Base-by-base conservation (phyloP, 2,329 filamentous ascomycete species). In the Plectosphaerella cucumerina region DNA sequence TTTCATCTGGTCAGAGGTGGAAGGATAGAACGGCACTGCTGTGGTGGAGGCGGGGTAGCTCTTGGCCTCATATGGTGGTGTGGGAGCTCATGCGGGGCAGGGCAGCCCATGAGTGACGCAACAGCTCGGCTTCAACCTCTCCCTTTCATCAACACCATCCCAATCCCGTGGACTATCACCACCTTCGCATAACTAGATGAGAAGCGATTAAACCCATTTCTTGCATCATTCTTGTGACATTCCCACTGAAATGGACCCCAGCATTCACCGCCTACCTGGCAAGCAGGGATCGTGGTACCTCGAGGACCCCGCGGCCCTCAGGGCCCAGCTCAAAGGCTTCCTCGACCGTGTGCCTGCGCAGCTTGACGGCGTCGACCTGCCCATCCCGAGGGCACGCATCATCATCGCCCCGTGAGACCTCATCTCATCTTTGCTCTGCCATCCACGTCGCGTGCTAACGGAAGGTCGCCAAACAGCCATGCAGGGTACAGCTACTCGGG, bases 401-500 rank as follows among this genome's bases (percentile, higher is more conserved):
- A 86, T 99, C 50, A 48, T 56, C n/a, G 55, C 53, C 2, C 55
- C 55, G 55, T 55, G 12, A 51, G 54, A 23, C n/a, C 6, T 15
- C 15, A 10, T 26, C 22, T 26, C 42, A 35, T 26, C 34, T 48
- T 34, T 37, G 53, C 54, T 47, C 54, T 64, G 47, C 48, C 22
- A n/a, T 11, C 12, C 26, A 10, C 23, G 15, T 33, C 18, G 23
- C 23, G 15, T 10, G 48, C 43, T 47, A 35, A 53, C 55, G 44
- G 41, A 45, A 12, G 33, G 2, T 6, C 41, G 14, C 48, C 44
- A 50, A 31, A 12, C 59, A 97, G 93, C 54, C 94, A 99, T 68
- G 94, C 94, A 53, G 94, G 94, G 54, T 99, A 96, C 72, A 75
- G 82, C 2, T 97, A 93, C 75, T 99, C 94, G 4, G 94, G 94